Evolutionary conservation across 2,329 filamentous ascomycete species (phyloP).

Genomic region (Microdochium paspali): DNA sequence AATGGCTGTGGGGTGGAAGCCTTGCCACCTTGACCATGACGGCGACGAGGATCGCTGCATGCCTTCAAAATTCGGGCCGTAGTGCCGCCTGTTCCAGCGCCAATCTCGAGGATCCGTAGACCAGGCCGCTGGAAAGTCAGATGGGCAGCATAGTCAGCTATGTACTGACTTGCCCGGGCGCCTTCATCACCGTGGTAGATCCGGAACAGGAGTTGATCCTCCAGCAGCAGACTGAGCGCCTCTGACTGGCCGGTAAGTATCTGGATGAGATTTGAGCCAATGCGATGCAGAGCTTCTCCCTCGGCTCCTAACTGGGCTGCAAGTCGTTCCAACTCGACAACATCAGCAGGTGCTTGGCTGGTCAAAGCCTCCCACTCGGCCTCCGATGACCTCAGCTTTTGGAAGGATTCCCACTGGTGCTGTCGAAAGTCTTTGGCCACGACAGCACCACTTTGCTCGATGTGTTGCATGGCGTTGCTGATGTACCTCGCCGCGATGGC

Average conservation of each 20-base stretch:
- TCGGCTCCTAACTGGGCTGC: no score
- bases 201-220: slow-evolving; percentile 3
- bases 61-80: slow-evolving; percentile 15
- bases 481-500: no score
- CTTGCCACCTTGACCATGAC: no score
- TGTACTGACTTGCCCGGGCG: neutral
- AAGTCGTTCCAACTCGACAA: no score
- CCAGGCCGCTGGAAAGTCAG: slow-evolving; percentile 19
- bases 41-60: slow-evolving; percentile 3
- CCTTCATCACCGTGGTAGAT: slow-evolving; percentile 1
- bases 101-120: slow-evolving; percentile 26
- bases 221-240: slow-evolving; percentile 6
- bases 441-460: no score
- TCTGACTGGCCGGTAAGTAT: slow-evolving; percentile 1
- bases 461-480: no score
- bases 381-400: no score
- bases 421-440: no score
- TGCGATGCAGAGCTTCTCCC: slow-evolving; percentile 1
- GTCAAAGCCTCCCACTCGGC: no score
- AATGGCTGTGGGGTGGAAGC: neutral
- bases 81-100: slow-evolving; percentile 22
- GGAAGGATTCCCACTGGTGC: no score
- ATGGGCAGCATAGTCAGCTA: slow-evolving; percentile 11
- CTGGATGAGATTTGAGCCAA: slow-evolving; percentile 1
- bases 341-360: no score